Evolutionary conservation across 805 yeast genomes (phyloP).

Genomic region (Naumovozyma baii): DNA sequence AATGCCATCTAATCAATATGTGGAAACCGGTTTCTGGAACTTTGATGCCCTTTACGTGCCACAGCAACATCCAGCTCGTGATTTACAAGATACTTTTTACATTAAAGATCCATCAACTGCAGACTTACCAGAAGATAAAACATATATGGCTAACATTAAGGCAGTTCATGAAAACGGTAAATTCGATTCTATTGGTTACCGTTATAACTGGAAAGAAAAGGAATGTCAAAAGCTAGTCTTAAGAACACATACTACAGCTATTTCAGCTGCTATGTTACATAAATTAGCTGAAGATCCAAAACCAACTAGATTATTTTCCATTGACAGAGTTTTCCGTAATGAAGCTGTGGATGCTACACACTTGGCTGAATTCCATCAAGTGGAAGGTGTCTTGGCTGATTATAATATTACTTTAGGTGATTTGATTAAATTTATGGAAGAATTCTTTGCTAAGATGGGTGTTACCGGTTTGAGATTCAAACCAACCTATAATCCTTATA

Average conservation of each 20-base stretch:
- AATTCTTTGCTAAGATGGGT: constrained; percentile 95
- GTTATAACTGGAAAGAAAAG: constrained; percentile 92
- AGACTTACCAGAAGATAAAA: constrained; percentile 69
- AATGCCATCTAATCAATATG: constrained; percentile 98
- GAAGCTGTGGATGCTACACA: constrained; percentile 99
- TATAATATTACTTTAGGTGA: constrained; percentile 91
- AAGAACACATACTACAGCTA: constrained; percentile 96
- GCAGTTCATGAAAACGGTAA: constrained; percentile 84
- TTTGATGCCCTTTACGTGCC: constrained; percentile 95
- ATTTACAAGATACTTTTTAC: constrained; percentile 96
- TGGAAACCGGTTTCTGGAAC: constrained; percentile 98
- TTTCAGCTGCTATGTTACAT: constrained; percentile 81
- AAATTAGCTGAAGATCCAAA: constrained; percentile 78
- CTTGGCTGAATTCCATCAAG: constrained; percentile 98
- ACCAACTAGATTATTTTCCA: constrained; percentile 87
- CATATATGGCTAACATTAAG: constrained; percentile 68
- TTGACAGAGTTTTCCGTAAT: constrained; percentile 97
- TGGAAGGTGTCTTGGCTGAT: constrained; percentile 98
- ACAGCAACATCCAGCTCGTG: constrained; percentile 99
- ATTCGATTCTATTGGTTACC: constrained; percentile 92
- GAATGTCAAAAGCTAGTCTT: constrained; percentile 87
- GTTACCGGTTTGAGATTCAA: constrained; percentile 91
- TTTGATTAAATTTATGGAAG: constrained; percentile 95
- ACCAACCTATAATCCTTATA: constrained; percentile 98
- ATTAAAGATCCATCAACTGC: constrained; percentile 85